phyloP scores from a whole-genome alignment of 2,329 filamentous ascomycete species.

The Monosporascus sp. region DNA sequence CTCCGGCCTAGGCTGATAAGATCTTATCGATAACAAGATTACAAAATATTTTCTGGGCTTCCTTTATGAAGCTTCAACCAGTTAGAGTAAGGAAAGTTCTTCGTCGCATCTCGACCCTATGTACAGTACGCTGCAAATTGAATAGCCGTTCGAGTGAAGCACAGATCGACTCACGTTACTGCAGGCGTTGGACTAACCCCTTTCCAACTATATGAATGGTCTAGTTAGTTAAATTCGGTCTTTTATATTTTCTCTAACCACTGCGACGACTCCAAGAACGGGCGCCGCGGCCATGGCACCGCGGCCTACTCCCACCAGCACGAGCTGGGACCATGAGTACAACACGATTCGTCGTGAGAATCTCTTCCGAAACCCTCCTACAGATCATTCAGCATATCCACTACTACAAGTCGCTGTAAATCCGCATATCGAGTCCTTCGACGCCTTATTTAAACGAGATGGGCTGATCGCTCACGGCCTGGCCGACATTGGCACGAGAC shows the following conservation, averaged over 20 bases:
- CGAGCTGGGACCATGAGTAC: conserved; percentile 79
- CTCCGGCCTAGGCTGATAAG: not conserved
- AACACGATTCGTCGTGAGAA: conserved; percentile 80
- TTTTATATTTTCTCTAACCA: not conserved
- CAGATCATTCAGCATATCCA: conserved; percentile 82
- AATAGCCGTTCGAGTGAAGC: not conserved
- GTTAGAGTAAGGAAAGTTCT: not conserved
- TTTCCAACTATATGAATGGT: no score
- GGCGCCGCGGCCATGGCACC: conserved; percentile 42
- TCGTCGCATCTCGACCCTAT: not conserved
- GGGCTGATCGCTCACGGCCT: conserved; percentile 70
- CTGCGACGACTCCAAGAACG: not conserved
- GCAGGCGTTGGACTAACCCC: no score
- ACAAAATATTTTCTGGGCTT: not conserved
- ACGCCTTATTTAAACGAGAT: conserved; percentile 72
- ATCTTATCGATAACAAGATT: not conserved
- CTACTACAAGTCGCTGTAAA: conserved; percentile 78
- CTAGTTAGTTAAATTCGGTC: no score
- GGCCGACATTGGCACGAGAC: conserved; percentile 84
- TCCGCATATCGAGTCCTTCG: conserved; percentile 94
- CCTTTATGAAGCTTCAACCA: not conserved
- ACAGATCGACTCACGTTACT: no score
- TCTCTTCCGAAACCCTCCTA: conserved; percentile 83
- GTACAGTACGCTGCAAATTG: not conserved
- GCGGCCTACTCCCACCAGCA: conserved; percentile 46